phyloP scores from a whole-genome alignment of 2,329 filamentous ascomycete species.

The Epichloe baconii region DNA sequence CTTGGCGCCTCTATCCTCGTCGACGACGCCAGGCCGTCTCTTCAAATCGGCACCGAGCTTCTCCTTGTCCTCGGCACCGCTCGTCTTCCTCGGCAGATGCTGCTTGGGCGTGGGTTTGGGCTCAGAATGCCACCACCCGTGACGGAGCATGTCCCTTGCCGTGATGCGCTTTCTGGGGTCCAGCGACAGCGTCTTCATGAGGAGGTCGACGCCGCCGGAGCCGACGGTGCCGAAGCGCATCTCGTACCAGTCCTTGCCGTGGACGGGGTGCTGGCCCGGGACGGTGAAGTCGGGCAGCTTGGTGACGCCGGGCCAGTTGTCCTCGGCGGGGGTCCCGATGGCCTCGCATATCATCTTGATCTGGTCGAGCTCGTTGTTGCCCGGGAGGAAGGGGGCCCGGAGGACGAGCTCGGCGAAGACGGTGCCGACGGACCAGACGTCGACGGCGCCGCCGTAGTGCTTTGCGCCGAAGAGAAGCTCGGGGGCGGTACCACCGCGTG shows the following conservation, averaged over 20 bases:
- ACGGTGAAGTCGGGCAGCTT: slow-evolving; percentile 70
- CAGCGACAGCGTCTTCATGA: slow-evolving; percentile 72
- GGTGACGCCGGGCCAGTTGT: slow-evolving; percentile 88
- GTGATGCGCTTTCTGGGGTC: slow-evolving; percentile 79
- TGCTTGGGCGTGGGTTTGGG: slow-evolving; percentile 73
- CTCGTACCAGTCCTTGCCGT: slow-evolving; percentile 59
- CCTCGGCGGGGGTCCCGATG: slow-evolving; percentile 83
- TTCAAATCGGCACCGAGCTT: slow-evolving; percentile 76
- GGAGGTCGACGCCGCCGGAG: slow-evolving; percentile 68
- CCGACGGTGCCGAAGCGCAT: slow-evolving; percentile 70
- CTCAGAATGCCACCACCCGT: slow-evolving; percentile 75
- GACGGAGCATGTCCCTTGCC: slow-evolving; percentile 63
- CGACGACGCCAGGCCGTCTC: slow-evolving; percentile 53
- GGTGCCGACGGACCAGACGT: slow-evolving; percentile 86
- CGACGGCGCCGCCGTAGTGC: slow-evolving; percentile 82
- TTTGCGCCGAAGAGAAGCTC: slow-evolving; percentile 85
- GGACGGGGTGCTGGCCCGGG: slow-evolving; percentile 47
- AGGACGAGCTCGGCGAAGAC: slow-evolving; percentile 87
- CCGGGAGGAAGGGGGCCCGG: slow-evolving; percentile 70
- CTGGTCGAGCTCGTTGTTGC: slow-evolving; percentile 76
- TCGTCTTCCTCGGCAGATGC: slow-evolving; percentile 60
- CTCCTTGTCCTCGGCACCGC: slow-evolving; percentile 53
- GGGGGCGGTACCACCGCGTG: slow-evolving; percentile 81
- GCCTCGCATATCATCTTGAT: slow-evolving; percentile 71
- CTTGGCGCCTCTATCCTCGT: slow-evolving; percentile 56